Evolutionary conservation across 2,329 filamentous ascomycete species (phyloP).

Genomic region (Microascus cirrosus): DNA sequence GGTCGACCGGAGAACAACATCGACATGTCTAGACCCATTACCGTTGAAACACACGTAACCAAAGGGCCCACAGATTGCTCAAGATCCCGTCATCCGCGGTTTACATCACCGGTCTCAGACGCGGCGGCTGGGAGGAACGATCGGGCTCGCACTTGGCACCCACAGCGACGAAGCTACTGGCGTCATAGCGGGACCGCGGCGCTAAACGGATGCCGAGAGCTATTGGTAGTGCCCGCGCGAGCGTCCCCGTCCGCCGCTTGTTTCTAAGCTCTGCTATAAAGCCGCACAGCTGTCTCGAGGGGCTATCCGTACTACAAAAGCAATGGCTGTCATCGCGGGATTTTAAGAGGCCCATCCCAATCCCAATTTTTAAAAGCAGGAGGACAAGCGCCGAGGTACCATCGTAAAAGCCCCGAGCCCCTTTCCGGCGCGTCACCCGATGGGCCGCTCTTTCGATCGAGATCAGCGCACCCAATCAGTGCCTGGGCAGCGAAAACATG

Average conservation of each 20-base stretch:
- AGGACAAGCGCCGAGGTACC: not conserved
- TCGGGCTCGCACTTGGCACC: not conserved
- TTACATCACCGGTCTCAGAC: not conserved
- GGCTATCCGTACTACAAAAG: too few relatives aligned
- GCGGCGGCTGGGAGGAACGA: not conserved
- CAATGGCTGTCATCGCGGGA: not conserved
- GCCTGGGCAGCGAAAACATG: not conserved
- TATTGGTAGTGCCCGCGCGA: not conserved
- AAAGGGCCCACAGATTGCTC: too few relatives aligned
- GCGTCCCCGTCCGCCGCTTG: too few relatives aligned
- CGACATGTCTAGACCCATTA: not conserved
- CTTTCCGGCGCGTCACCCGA: not conserved
- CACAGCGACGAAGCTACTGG: not conserved
- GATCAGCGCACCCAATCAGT: not conserved
- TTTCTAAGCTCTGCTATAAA: too few relatives aligned
- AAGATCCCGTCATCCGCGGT: not conserved
- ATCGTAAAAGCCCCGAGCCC: not conserved
- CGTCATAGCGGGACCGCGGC: not conserved
- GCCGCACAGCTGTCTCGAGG: too few relatives aligned
- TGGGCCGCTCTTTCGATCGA: not conserved
- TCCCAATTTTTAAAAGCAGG: not conserved
- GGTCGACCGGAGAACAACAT: not conserved
- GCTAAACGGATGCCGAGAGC: not conserved
- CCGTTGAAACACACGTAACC: not conserved
- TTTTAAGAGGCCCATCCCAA: not conserved